Percentiles rank a stretch among this genome's conserved stretches.
These are phyloP conservation scores for Alternaria conjuncta DNA, from an alignment of 2,329 filamentous ascomycete genomes.

Conservation along the genomic window DNA sequence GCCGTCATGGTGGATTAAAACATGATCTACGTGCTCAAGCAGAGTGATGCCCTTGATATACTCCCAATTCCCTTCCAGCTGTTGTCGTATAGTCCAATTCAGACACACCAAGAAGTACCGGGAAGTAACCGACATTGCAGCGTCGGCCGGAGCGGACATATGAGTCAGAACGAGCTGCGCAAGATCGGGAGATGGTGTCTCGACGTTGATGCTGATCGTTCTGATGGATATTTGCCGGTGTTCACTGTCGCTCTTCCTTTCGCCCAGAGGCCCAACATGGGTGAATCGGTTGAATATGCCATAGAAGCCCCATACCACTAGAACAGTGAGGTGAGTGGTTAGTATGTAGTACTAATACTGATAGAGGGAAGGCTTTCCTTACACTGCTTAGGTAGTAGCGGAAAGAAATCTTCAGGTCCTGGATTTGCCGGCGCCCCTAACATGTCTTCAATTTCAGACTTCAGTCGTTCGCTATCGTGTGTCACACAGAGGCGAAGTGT, in stretches of 20 bases:
- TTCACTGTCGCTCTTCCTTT: not conserved
- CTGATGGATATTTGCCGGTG: slow-evolving; percentile 13
- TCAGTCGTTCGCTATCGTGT: not conserved
- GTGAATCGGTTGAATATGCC: not conserved
- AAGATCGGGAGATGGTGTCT: slow-evolving; percentile 8
- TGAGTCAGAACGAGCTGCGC: not conserved
- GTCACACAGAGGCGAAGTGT: slow-evolving; percentile 17
- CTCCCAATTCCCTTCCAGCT: not conserved
- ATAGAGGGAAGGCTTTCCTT: not conserved
- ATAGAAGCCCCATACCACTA: not conserved
- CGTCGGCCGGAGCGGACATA: not conserved
- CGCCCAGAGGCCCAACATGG: not conserved
- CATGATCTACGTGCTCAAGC: not conserved
- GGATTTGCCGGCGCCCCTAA: not conserved
- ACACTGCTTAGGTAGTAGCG: not conserved
- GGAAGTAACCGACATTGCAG: not conserved
- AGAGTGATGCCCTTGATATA: not conserved
- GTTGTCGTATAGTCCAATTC: not conserved
- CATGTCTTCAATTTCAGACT: not conserved
- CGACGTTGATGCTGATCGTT: slow-evolving; percentile 19
- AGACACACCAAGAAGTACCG: not conserved
- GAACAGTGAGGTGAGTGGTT: not conserved
- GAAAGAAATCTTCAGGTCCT: not conserved
- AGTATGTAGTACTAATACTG: not conserved
- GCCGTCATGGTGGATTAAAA: not conserved